A percentile compares a stretch with the other conserved stretches of the same genome.
These are phyloP conservation scores for Hirsutella minnesotensis DNA, from an alignment of 2,329 filamentous ascomycete species.

Conservation along the genomic window DNA sequence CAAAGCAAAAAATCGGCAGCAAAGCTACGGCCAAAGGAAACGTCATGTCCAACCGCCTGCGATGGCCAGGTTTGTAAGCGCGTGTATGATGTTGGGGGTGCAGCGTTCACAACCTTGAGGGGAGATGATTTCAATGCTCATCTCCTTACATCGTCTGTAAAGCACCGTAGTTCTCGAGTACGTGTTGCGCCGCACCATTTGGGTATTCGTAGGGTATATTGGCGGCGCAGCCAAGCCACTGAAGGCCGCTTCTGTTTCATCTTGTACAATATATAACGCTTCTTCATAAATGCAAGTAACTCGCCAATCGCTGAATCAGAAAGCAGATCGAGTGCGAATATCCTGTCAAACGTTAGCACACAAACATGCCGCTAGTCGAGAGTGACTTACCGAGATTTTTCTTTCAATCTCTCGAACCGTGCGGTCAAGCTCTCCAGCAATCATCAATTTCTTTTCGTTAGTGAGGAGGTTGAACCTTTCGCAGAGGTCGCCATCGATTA, in stretches of 20 bases:
- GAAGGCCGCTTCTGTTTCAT: too few relatives aligned
- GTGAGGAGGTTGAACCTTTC: conserved; percentile 78
- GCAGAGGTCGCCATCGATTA: conserved; percentile 93
- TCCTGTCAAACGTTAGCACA: conserved; percentile 29
- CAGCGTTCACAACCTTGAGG: too few relatives aligned
- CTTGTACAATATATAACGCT: too few relatives aligned
- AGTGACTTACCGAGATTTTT: conserved; percentile 64
- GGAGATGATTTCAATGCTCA: too few relatives aligned
- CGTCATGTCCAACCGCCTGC: conserved; percentile 17
- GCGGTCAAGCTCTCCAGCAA: conserved; percentile 84
- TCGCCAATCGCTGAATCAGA: too few relatives aligned
- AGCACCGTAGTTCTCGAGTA: too few relatives aligned
- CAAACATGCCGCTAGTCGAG: conserved; percentile 1
- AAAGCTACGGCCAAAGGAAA: conserved; percentile 15
- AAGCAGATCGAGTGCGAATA: conserved; percentile 46
- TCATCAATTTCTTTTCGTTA: conserved; percentile 87
- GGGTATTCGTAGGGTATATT: too few relatives aligned
- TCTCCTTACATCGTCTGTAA: too few relatives aligned
- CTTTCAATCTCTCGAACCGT: conserved; percentile 89
- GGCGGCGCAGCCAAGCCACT: too few relatives aligned
- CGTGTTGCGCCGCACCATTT: too few relatives aligned
- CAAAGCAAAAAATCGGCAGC: conserved; percentile 17
- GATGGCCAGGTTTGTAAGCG: conserved; percentile 17
- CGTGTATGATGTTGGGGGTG: not conserved
- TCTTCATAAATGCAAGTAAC: not conserved